Base-by-base conservation (phyloP, 2,329 filamentous ascomycete genomes). In the Dryadomyces quercus-mongolicae region DNA sequence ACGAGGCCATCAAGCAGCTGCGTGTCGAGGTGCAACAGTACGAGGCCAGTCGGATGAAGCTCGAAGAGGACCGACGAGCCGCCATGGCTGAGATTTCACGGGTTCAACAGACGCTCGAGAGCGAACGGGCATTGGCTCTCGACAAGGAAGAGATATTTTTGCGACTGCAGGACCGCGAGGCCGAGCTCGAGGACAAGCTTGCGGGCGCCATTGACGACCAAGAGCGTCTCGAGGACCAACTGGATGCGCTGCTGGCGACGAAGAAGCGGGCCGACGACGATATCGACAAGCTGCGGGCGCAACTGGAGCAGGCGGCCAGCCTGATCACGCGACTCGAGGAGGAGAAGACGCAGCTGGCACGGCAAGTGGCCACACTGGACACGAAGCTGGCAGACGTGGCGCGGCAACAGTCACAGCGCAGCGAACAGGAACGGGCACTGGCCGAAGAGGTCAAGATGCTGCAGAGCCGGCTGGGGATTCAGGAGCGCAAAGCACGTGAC, bases 111-210 rank as follows among this genome's bases (percentile, higher is more conserved):
- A 95, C 88, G 0, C 76, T 99, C 2, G 94, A 98, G 67, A 95
- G 91, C 60, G 94, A 98, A 69, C 83, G 93, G 51, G 88, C 92
- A n/a, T 76, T 98, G 45, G 93, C 93, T 1, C 74, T 98, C 5
- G 93, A 99, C 69, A 98, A 98, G 67, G 94, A 99, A 66, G 93
- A 98, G 64, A 98, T 99, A 57, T 98, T 97, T 75, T 94, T 92
- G 66, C 82, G 94, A n/a, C 75, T 98, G 21, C 93, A 96, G 65
- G 74, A 85, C 53, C 86, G 93, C n/a, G 93, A 98, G 69, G 78
- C 83, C 12, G 92, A 98, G 66, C 78, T 99, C 4, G 88, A 85
- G 52, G 94, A 98, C 64, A 96, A 97, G 71, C 78, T 99, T 31
- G 81, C 89, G 42, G 92, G 88, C 43, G 92, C 92, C 34, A 82